Conservation (phyloP, 2,329 filamentous ascomycete species). For the Graphilbum fragrans region DNA sequence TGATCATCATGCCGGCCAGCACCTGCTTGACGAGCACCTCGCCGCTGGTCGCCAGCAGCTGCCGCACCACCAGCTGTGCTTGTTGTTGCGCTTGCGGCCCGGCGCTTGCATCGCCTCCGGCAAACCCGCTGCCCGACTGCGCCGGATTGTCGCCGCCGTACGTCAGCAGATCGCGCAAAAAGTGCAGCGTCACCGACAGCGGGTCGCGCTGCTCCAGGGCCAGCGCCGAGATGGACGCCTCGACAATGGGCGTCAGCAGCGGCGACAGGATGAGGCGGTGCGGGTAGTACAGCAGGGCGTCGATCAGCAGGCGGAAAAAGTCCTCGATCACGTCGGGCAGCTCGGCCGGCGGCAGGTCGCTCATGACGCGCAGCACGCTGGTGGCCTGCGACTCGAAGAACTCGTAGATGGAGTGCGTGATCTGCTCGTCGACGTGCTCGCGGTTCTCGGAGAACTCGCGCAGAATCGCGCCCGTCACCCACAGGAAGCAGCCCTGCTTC, state of each 20-base stretch:
- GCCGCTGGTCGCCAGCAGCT: constrained; percentile 58
- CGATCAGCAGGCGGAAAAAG: constrained; percentile 86
- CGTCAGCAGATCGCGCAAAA: constrained; percentile 78
- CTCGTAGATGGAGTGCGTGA: constrained; percentile 75
- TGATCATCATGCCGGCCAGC: constrained; percentile 98
- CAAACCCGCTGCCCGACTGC: constrained; percentile 41
- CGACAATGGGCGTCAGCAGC: constrained; percentile 71
- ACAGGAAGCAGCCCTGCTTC: constrained; percentile 93
- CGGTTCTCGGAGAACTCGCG: constrained; percentile 89
- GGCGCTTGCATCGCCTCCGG: constrained; percentile 54
- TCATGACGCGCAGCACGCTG: constrained; percentile 80
- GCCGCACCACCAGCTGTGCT: constrained; percentile 53
- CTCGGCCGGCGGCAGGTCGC: constrained; percentile 62
- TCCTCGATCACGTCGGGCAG: constrained; percentile 83
- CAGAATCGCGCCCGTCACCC: constrained; percentile 90
- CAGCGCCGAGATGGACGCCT: constrained; percentile 76
- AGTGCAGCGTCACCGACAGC: constrained; percentile 82
- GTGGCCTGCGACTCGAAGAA: constrained; percentile 94
- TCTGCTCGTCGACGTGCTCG: constrained; percentile 71
- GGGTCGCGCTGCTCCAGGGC: constrained; percentile 86
- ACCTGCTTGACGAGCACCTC: constrained; percentile 75
- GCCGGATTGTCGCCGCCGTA: constrained; percentile 71
- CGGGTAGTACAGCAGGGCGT: constrained; percentile 88
- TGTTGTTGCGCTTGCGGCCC: constrained; percentile 56
- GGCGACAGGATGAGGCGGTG: constrained; percentile 68